A percentile compares a stretch with the other conserved stretches of the same genome.
These are phyloP conservation scores for Kluyveromyces sp. DNA, from an alignment of 1,139 yeast genomes.

Conservation along the genomic window DNA sequence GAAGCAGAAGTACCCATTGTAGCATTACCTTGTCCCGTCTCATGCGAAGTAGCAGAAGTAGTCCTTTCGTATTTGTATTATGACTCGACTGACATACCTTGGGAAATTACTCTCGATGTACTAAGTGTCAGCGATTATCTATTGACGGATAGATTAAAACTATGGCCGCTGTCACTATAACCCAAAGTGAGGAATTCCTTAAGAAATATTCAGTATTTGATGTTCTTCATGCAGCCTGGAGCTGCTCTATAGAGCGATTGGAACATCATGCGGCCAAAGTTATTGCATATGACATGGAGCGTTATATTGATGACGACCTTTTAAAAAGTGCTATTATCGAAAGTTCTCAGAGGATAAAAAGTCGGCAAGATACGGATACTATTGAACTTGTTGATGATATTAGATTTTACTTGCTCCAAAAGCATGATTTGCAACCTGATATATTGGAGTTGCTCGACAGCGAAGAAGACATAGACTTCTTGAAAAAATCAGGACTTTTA, in stretches of 20 bases:
- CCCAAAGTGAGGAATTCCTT: constrained; percentile 32
- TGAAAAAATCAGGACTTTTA: constrained; percentile 12
- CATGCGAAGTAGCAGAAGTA: constrained; percentile 42
- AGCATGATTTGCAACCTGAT: constrained; percentile 31
- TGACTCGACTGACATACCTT: constrained; percentile 49
- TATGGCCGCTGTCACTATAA: constrained; percentile 54
- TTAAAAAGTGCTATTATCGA: constrained; percentile 36
- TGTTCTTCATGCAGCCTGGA: constrained; percentile 60
- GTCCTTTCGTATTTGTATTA: constrained; percentile 52
- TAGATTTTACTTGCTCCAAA: constrained; percentile 46
- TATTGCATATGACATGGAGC: constrained; percentile 44
- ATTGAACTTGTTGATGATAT: constrained; percentile 75
- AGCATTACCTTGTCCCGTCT: constrained; percentile 33
- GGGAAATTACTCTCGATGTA: constrained; percentile 45
- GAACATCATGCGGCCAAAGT: constrained; percentile 56
- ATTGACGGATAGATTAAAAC: constrained; percentile 53
- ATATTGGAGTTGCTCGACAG: constrained; percentile 18
- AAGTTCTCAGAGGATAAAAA: constrained; percentile 52
- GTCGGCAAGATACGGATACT: constrained; percentile 67
- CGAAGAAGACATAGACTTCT: constrained; percentile 11
- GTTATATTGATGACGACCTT: constrained; percentile 32
- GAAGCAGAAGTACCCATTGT: constrained; percentile 29
- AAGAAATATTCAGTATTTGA: constrained; percentile 41
- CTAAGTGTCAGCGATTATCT: constrained; percentile 56
- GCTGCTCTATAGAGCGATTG: constrained; percentile 52